Base-by-base conservation (phyloP, 257 asterid species). In the Prunella vulgaris region DNA sequence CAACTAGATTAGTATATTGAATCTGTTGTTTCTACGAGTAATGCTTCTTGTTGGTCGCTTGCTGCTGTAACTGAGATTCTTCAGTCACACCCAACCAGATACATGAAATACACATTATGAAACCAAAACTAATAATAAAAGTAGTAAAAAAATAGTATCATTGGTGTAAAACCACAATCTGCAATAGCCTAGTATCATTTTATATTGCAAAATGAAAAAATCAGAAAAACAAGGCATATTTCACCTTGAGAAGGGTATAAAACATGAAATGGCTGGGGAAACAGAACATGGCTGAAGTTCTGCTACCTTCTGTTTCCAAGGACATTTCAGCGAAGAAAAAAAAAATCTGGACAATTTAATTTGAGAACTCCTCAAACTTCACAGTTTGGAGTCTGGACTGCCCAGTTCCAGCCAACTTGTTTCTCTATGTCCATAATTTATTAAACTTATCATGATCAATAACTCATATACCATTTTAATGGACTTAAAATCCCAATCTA, bases 331-430 rank as follows among this genome's bases (percentile, higher is more conserved):
- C n/a, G n/a, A n/a, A n/a, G n/a, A n/a, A n/a, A n/a, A n/a, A n/a
- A n/a, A n/a, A n/a, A n/a, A n/a, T n/a, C n/a, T n/a, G n/a, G n/a
- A 48, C 48, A 49, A 28, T 30, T 38, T 9, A 32, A 66, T 28
- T 18, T 49, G 17, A 15, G 25, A 14, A 49, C 60, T 15, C 28
- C 61, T 44, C 7, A 64, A 64, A 28, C 44, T 14, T 14, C 42
- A 35, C n/a, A 18, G 65, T n/a, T 10, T 69, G 54, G 42, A 53
- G 56, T 57, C 54, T 57, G 32, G n/a, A 1, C 28, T 14, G 24
- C 10, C 59, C 67, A 40, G 67, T 42, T 49, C 74, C 57, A 40
- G 74, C 54, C 15, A 46, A 28, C 27, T 52, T 52, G 30, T 35
- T 32, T 66, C 59, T 51, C 49, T 49, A 17, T 66, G 46, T 66